Evolutionary conservation across 305 asterid species (phyloP), one percentile per base, ranked within the genome.

Genomic region (Andrographis paniculata): DNA sequence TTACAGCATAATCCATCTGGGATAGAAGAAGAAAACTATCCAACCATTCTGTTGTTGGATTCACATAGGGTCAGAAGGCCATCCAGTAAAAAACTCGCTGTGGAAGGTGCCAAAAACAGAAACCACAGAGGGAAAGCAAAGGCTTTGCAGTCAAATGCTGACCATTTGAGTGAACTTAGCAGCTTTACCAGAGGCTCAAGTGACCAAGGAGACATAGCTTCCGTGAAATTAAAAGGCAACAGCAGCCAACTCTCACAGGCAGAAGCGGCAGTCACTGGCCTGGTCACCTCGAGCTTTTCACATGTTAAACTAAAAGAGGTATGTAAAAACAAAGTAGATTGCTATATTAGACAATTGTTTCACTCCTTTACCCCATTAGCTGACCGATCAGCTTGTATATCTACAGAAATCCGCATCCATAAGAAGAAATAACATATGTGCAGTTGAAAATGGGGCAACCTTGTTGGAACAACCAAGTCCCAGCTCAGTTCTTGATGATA

Each of bases 391-490:
- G 17, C 12, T 60, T 36, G 61, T 59, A 52, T 44, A 21, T 62
- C 42, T 44, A 53, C 81, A 92, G 99, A 68, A 69, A 56, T 61
- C 52, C 35, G 69, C 59, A 55, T 43, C 75, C 38, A 76, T 69
- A 55, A 55, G 68, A 30, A 53, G 38, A 41, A 80, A 79, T 62
- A 64, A 60, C 61, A 56, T 49, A 53, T 60, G 69, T 67, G 54
- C 75, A 39, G 72, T 71, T 49, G 77, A 75, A 57, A 66, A 62
- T 40, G 68, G 58, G 20, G 69, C 66, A 56, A 31, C 67, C 67
- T 66, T 71, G 62, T 49, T 56, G 39, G 96, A 92, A 67, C 96
- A 81, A 57, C 99, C 99, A 31, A 87, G 99, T 58, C 99, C 99
- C 13, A 78, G 81, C 56, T 87, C 99, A 42, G 95, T 91, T 61